Conservation (phyloP, 352 stramenopile species). For the Pythium monospermum region DNA sequence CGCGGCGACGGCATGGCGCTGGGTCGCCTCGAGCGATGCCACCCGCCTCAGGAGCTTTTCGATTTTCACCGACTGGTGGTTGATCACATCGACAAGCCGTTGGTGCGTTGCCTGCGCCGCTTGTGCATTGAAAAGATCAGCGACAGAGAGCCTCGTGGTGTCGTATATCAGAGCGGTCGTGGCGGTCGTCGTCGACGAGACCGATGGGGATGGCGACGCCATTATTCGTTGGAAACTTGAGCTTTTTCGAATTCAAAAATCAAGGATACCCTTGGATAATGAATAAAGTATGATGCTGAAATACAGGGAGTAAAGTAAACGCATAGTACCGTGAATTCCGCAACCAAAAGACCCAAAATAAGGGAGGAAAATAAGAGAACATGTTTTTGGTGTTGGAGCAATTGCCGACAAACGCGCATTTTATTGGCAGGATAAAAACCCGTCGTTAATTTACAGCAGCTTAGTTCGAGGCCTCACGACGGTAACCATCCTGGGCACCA, state of each 20-base stretch:
- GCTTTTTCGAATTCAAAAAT: no score
- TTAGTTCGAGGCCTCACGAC: conserved; percentile 85
- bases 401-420: conserved; percentile 65
- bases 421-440: conserved; percentile 72
- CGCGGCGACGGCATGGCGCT: conserved; percentile 23
- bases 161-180: neutral
- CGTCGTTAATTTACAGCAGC: conserved; percentile 39
- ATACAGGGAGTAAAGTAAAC: conserved; percentile 3
- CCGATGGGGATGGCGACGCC: no score
- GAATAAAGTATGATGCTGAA: neutral
- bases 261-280: no score
- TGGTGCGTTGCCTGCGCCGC: conserved; percentile 43
- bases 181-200: neutral
- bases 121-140: conserved; percentile 53
- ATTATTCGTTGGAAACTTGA: no score
- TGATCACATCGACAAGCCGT: conserved; percentile 59
- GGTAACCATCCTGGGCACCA: conserved; percentile 83
- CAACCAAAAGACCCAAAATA: neutral
- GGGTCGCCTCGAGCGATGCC: conserved; percentile 24
- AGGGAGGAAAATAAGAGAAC: neutral
- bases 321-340: no score
- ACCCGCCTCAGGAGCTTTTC: conserved; percentile 29
- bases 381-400: conserved; percentile 17
- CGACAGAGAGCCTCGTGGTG: conserved; percentile 16
- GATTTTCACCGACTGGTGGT: conserved; percentile 41